Conservation (phyloP, 768 basidiomycete species). For the Suillus tomentosus region DNA sequence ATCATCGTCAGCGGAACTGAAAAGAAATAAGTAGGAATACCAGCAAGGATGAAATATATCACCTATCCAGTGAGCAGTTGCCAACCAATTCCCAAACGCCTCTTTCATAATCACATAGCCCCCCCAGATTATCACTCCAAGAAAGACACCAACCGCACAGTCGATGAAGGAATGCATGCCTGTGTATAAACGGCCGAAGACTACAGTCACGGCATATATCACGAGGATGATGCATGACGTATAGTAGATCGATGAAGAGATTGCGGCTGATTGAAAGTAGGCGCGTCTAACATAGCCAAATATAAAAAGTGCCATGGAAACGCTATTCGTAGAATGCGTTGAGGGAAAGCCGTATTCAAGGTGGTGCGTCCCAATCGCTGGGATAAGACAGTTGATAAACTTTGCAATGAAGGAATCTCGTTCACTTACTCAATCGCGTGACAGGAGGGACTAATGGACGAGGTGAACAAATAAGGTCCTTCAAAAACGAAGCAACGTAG, state of each 20-base stretch:
- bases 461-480: conserved; percentile 89
- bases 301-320: conserved; percentile 87
- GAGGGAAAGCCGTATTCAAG: conserved; percentile 96
- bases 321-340: conserved; percentile 89
- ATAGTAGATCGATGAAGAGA: conserved; percentile 50
- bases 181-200: conserved; percentile 80
- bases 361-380: conserved; percentile 79
- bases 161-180: conserved; percentile 90
- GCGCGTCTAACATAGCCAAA: conserved; percentile 60
- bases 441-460: conserved; percentile 91
- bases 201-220: conserved; percentile 69
- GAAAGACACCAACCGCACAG: conserved; percentile 58
- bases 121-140: conserved; percentile 71
- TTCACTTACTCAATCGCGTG: conserved; percentile 74
- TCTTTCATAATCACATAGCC: conserved; percentile 37
- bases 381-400: conserved; percentile 5
- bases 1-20: conserved; percentile 62
- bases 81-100: conserved; percentile 46
- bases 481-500: conserved; percentile 83
- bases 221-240: conserved; percentile 46
- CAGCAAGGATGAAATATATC: conserved; percentile 18
- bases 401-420: not conserved
- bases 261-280: conserved; percentile 35
- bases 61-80: conserved; percentile 39
- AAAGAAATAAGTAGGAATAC: conserved; percentile 18